A percentile compares a stretch with the other conserved stretches of the same genome.
These are phyloP conservation scores for Dalbergia cultrata DNA, from an alignment of 306 rosid genomes.

Conservation along the genomic window DNA sequence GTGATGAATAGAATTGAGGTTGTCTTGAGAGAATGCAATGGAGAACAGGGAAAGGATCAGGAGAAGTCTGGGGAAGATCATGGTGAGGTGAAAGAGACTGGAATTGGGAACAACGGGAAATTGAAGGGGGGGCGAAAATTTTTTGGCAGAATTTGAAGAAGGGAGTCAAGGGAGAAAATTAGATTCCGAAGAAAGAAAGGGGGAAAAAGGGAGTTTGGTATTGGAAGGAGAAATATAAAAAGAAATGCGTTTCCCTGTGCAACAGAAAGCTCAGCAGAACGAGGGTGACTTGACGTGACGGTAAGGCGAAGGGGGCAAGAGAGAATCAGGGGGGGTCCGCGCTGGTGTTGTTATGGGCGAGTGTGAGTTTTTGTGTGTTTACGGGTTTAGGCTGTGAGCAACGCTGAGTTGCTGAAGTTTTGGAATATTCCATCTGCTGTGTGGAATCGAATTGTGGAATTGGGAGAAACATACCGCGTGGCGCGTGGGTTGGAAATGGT, in stretches of 20 bases:
- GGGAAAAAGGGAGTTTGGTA: not conserved
- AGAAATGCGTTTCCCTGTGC: not conserved
- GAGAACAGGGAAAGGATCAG: conserved; percentile 49
- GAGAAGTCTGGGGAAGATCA: not conserved
- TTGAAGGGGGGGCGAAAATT: not conserved
- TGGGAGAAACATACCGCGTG: too few relatives aligned
- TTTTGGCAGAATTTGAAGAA: too few relatives aligned
- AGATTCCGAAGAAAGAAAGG: not conserved
- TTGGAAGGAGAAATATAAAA: too few relatives aligned
- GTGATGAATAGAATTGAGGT: conserved; percentile 45
- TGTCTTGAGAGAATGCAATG: conserved; percentile 55
- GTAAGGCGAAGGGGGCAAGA: not conserved
- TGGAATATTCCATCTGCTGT: too few relatives aligned
- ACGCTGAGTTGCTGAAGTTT: too few relatives aligned
- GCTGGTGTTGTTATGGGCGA: too few relatives aligned
- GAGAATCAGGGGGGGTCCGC: too few relatives aligned
- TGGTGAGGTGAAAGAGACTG: not conserved
- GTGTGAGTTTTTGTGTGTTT: too few relatives aligned
- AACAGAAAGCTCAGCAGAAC: conserved; percentile 31
- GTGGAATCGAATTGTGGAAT: too few relatives aligned
- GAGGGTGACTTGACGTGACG: conserved; percentile 27
- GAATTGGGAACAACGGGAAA: not conserved
- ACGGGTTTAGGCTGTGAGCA: too few relatives aligned
- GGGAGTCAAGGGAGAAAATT: too few relatives aligned
- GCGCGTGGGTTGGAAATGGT: too few relatives aligned